Evolutionary conservation across 78 protist species (phyloP), one percentile per base, ranked within the genome.

Genomic region (Dictyostelium purpureum): DNA sequence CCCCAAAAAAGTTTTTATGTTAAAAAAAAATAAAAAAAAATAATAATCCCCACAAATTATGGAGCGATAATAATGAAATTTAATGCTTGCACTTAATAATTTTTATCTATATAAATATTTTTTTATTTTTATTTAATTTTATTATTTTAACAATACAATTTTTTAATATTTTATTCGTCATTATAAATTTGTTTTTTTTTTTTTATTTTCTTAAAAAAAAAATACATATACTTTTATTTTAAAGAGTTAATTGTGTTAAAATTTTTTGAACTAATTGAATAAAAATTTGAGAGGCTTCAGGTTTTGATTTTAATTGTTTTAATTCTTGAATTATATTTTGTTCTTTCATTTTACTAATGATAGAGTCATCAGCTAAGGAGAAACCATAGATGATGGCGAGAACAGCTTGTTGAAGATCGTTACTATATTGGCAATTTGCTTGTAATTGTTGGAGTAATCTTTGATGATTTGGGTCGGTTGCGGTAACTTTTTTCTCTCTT

Each of bases 231-330:
- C n/a, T n/a, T n/a, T n/a, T n/a, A n/a, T n/a, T 11, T 85, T 61
- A 85, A 61, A 85, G 31, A 16, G 92, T 61, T 19, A 85, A 47
- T 59, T 73, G 82, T 35, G 57, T 70, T 35, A 85, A 45, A 40
- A 85, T 73, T 26, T 85, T 70, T 73, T 85, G 92, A 61, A 85
- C 28, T 9, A 10, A 21, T 28, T 71, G 1, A 47, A 65, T 45
- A 21, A 74, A 16, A 28, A 33, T 59, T 7, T 43, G 42, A 16
- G 69, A 24, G 9, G 51, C 69, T 19, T 56, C 70, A 24, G 31
- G 47, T 33, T 43, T 42, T 51, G 63, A 57, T 26, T 63, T 33
- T n/a, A 85, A 9, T 18, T 75, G 33, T 61, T 85, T 85, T 26
- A 85, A 40, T 28, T 59, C 43, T 24, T 57, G 0, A 12, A 85